Evolutionary conservation across 371 early-diverging fungal species (phyloP).

Genomic region (Batrachochytrium dendrobatidis): DNA sequence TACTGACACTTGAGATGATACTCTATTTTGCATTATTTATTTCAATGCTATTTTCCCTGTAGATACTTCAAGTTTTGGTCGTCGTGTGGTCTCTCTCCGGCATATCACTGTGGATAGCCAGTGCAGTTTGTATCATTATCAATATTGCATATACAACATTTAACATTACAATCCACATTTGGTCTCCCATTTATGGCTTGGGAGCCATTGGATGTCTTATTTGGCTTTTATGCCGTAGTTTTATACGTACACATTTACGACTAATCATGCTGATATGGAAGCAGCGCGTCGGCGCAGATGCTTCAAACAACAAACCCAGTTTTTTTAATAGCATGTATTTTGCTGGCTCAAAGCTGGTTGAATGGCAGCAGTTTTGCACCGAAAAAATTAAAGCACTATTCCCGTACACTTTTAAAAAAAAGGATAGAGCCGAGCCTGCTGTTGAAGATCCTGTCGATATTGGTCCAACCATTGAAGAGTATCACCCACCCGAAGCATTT

Average conservation of each 20-base stretch:
- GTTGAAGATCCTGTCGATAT: not conserved
- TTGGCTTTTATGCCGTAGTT: not conserved
- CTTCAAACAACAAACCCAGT: too few species aligned
- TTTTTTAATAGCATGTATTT: too few species aligned
- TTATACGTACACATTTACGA: not conserved
- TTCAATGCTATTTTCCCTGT: too few species aligned
- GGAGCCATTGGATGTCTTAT: not conserved
- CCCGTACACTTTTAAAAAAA: too few species aligned
- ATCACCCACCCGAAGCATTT: too few species aligned
- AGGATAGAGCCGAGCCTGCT: too few species aligned
- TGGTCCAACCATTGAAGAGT: not conserved
- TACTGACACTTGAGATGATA: too few species aligned
- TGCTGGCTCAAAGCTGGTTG: constrained; percentile 1
- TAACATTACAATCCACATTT: not conserved
- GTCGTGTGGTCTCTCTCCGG: not conserved
- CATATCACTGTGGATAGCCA: not conserved
- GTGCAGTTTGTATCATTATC: not conserved
- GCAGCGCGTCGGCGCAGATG: too few species aligned
- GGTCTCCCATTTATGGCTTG: not conserved
- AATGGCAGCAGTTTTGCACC: not conserved
- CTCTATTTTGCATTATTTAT: too few species aligned
- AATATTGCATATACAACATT: not conserved
- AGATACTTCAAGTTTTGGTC: not conserved
- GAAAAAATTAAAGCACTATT: too few species aligned
- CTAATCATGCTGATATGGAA: not conserved